Evolutionary conservation across 208 protist species (phyloP).

Genomic region (Crithidia fasciculata): DNA sequence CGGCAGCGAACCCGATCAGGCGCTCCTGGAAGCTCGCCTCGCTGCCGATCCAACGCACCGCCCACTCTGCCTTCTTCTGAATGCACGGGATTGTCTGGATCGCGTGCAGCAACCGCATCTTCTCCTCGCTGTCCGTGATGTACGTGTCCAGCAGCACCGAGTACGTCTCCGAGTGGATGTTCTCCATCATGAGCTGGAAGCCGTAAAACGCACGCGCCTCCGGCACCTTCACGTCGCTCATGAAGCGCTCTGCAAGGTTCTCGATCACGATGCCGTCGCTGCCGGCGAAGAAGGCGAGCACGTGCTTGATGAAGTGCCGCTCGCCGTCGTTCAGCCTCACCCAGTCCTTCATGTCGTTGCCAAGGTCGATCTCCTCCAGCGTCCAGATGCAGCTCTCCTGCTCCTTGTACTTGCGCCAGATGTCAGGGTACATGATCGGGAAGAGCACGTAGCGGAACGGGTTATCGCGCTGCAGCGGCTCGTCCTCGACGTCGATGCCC

Average conservation of each 20-base stretch:
- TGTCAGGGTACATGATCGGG: slow-evolving; percentile 96
- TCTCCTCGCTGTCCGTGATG: slow-evolving; percentile 95
- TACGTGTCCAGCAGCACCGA: slow-evolving; percentile 96
- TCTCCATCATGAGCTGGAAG: slow-evolving; percentile 99
- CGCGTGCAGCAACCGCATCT: slow-evolving; percentile 95
- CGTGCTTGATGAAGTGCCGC: slow-evolving; percentile 98
- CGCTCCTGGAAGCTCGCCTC: slow-evolving; percentile 93
- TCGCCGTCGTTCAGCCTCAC: slow-evolving; percentile 95
- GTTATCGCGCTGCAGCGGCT: slow-evolving; percentile 97
- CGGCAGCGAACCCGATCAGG: slow-evolving; percentile 98
- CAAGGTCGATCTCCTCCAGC: slow-evolving; percentile 98
- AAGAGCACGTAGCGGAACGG: slow-evolving; percentile 98
- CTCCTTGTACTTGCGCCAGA: slow-evolving; percentile 99
- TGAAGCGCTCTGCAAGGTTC: slow-evolving; percentile 97
- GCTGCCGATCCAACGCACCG: slow-evolving; percentile 90
- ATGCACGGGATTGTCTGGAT: slow-evolving; percentile 97
- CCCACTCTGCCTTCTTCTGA: slow-evolving; percentile 99
- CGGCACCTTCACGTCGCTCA: slow-evolving; percentile 98
- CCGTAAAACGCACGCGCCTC: slow-evolving; percentile 99
- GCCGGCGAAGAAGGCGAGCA: slow-evolving; percentile 99
- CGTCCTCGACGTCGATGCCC: slow-evolving; percentile 48
- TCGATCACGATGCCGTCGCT: slow-evolving; percentile 99
- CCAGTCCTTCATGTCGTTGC: slow-evolving; percentile 96
- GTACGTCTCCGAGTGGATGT: slow-evolving; percentile 98
- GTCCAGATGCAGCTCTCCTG: slow-evolving; percentile 98